phyloP scores from a whole-genome alignment of 164 flowering plant species.

The Tetracentron sinense region DNA sequence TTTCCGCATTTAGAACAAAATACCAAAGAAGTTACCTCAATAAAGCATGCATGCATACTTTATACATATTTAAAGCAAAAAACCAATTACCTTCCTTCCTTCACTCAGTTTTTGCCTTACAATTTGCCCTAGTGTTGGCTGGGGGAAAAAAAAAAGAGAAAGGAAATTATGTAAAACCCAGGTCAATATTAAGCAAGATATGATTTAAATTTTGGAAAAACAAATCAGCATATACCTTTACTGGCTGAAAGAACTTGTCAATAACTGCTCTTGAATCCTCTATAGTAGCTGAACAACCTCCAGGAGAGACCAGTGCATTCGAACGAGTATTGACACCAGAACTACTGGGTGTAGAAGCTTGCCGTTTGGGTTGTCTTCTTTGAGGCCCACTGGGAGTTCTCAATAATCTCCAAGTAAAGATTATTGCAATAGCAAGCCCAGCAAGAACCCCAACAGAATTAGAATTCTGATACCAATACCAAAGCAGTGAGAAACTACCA shows the following conservation, averaged over 20 bases:
- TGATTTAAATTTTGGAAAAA: not conserved
- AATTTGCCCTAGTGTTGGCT: constrained; percentile 83
- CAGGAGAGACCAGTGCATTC: constrained; percentile 31
- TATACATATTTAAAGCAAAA: not conserved
- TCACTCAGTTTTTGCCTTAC: constrained; percentile 83
- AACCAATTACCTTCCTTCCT: constrained; percentile 69
- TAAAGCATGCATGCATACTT: not conserved
- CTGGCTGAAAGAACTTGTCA: constrained; percentile 75
- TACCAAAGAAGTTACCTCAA: not conserved
- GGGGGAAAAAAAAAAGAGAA: constrained; percentile 29
- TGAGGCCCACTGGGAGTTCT: constrained; percentile 55
- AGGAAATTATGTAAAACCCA: constrained; percentile 5
- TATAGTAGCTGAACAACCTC: constrained; percentile 32
- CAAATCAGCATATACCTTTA: constrained; percentile 42
- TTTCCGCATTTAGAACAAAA: not conserved
- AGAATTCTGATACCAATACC: constrained; percentile 44
- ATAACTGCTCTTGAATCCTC: constrained; percentile 60
- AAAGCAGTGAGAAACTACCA: not conserved
- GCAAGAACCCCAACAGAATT: constrained; percentile 71
- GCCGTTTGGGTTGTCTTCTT: constrained; percentile 65
- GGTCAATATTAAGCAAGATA: constrained; percentile 7
- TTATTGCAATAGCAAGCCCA: constrained; percentile 68
- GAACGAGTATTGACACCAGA: constrained; percentile 39
- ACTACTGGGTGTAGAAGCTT: constrained; percentile 36
- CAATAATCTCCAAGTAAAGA: constrained; percentile 76